A percentile compares a stretch with the other conserved stretches of the same genome.
Evolutionary conservation across 164 flowering plant species (phyloP).

Genomic region (Aristolochia fimbriata): DNA sequence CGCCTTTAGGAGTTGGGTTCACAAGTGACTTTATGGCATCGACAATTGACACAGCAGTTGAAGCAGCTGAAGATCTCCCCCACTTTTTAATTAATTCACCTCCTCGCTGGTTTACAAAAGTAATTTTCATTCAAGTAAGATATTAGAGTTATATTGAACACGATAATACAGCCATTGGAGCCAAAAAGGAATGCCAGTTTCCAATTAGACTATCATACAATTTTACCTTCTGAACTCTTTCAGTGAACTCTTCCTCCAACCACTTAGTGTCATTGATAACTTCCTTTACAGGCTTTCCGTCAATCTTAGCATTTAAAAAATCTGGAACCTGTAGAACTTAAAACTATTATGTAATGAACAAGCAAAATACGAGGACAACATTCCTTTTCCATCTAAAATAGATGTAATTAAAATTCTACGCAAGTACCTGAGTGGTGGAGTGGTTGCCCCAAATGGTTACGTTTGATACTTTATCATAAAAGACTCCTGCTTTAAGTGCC

Average conservation of each 20-base stretch:
- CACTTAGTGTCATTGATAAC: slow-evolving; percentile 76
- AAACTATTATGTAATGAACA: not conserved
- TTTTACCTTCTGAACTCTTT: slow-evolving; percentile 72
- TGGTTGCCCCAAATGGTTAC: slow-evolving; percentile 98
- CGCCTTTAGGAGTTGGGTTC: slow-evolving; percentile 92
- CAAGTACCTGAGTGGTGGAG: slow-evolving; percentile 87
- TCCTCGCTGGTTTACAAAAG: slow-evolving; percentile 59
- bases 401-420: not conserved
- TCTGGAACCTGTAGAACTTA: slow-evolving; percentile 72
- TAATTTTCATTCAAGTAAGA: not conserved
- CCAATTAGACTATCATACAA: too few species aligned
- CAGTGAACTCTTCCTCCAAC: slow-evolving; percentile 90
- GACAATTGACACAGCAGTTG: slow-evolving; percentile 88
- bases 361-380: not conserved
- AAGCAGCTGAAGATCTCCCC: slow-evolving; percentile 99
- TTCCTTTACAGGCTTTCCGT: slow-evolving; percentile 74
- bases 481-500: slow-evolving; percentile 94
- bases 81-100: slow-evolving; percentile 88
- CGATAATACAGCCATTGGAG: not conserved
- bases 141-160: not conserved
- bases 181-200: not conserved
- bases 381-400: not conserved
- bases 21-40: slow-evolving; percentile 83
- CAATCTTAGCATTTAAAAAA: slow-evolving; percentile 80
- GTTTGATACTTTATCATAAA: slow-evolving; percentile 92